Base-by-base conservation (phyloP, 2,329 filamentous ascomycete species). In the Apiospora arundinis region DNA sequence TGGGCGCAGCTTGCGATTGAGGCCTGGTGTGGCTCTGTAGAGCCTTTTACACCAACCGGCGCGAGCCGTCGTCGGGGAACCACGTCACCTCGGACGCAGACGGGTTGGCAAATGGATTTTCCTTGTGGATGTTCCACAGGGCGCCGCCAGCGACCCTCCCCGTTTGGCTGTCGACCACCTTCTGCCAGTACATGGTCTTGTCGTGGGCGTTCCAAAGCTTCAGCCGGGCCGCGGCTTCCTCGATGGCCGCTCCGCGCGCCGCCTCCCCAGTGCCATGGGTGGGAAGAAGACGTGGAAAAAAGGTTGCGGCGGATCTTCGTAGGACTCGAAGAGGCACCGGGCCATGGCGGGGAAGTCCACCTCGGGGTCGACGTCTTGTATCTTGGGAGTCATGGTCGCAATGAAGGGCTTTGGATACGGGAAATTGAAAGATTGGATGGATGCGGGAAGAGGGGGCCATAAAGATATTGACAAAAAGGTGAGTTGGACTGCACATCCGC, bases 31-130 rank as follows among this genome's bases (percentile, higher is more conserved):
- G 72, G 2, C 66, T 74, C 12, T 69, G 60, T 4, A 78, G 28
- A 2, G 63, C 71, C 48, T 77, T 49, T 71, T 77, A 77, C 1
- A 70, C 76, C 28, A 75, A 77, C 0, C 37, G 23, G 14, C 76
- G 76, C 5, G 76, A 74, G 1, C 75, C 70, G n/a, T 75, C 78
- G 60, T 81, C 75, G 0, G 80, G 81, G 56, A 79, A 81, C 80
- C 80, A 81, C 12, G 75, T 76, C 16, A 76, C 78, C 25, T 76
- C 71, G 44, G 69, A 11, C 16, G 69, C 37, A 0, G 70, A 14
- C 1, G 70, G 69, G 0, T 73, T 37, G 4, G 73, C 73, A 66
- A 79, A 81, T 0, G 78, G 79, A 69, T 80, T 77, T 28, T 76
- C 74, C 16, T 75, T 69, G 70, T 78, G 75, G 28, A 78, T 75